phyloP scores from a whole-genome alignment of 2,329 filamentous ascomycete genomes.

The Rhinocladiella similis region DNA sequence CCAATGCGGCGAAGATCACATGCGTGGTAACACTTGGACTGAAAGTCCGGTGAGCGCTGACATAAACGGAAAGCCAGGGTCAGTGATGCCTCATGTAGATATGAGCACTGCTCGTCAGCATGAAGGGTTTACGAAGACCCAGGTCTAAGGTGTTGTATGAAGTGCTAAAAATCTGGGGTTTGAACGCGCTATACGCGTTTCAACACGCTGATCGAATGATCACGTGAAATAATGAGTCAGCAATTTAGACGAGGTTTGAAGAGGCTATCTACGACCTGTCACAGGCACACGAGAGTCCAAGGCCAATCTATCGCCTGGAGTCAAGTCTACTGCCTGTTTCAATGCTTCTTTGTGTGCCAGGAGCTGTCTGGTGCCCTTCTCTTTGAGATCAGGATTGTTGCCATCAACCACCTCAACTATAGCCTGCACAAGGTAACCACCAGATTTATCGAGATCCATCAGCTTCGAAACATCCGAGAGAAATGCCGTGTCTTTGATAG shows the following conservation, averaged over 20 bases:
- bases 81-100: not conserved
- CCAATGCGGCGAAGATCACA: not conserved
- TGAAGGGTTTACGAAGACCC: too few species aligned
- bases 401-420: conserved; percentile 56
- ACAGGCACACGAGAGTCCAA: conserved; percentile 59
- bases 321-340: conserved; percentile 56
- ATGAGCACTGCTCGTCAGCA: too few species aligned
- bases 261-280: conserved; percentile 14
- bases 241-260: not conserved
- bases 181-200: conserved; percentile 9
- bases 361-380: conserved; percentile 56
- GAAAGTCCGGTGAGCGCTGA: conserved; percentile 1
- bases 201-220: conserved; percentile 1
- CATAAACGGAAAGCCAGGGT: conserved; percentile 19
- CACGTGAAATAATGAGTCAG: conserved; percentile 15
- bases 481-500: conserved; percentile 32
- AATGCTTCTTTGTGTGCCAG: conserved; percentile 56
- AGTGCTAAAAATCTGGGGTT: not conserved
- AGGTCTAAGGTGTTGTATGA: conserved; percentile 1
- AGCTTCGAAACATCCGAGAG: conserved; percentile 42
- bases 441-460: conserved; percentile 55
- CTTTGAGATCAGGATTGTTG: conserved; percentile 55
- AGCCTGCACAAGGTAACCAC: conserved; percentile 59
- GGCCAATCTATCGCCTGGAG: conserved; percentile 58
- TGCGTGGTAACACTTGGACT: not conserved